Evolutionary conservation across 345 rosid species (phyloP), one percentile per base, ranked within the genome.

Genomic region (Populus ilicifolia): DNA sequence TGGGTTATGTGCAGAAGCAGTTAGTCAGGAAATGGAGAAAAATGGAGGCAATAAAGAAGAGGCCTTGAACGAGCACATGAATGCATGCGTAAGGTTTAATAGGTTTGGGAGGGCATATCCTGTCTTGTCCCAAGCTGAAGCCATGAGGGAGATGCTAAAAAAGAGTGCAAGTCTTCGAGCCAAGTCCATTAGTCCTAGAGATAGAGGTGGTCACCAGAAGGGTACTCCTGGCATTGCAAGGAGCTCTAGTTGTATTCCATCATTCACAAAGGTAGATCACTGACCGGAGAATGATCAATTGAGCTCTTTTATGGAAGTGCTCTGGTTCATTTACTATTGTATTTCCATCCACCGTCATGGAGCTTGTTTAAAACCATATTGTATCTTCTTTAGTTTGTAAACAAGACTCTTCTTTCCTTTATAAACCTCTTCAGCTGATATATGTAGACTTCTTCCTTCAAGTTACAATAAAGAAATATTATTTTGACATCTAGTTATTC

Each of bases 1-100:
- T 18, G 89, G 89, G 63, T 50, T 86, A 66, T 86, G 89, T 9
- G 76, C 81, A 1, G 89, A 82, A 77, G 87, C 87, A 0, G 79
- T 82, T 9, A 70, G 74, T 17, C 82, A 75, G 21, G 87, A 86
- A 27, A 79, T 75, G 67, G 72, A 79, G 2, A 59, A 83, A 73
- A 77, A 78, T 30, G 83, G 77, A 23, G 80, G 80, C n/a, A 75
- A 70, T 17, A 74, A 76, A 20, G 87, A 86, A 64, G 86, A 84
- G 52, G 89, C 86, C 7, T 43, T 86, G 76, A 76, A 29, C 23
- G 77, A 73, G 64, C 87, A 84, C 75, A 78, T 80, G 81, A 80
- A 44, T 25, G 82, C 72, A 3, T 81, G 84, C 67, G 78, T 67
- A 18, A 70, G 75, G 71, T 82, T 82, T 29, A 82, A 82, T 11